phyloP scores from a whole-genome alignment of 257 asterid species.

The Nicotiana tabacum region DNA sequence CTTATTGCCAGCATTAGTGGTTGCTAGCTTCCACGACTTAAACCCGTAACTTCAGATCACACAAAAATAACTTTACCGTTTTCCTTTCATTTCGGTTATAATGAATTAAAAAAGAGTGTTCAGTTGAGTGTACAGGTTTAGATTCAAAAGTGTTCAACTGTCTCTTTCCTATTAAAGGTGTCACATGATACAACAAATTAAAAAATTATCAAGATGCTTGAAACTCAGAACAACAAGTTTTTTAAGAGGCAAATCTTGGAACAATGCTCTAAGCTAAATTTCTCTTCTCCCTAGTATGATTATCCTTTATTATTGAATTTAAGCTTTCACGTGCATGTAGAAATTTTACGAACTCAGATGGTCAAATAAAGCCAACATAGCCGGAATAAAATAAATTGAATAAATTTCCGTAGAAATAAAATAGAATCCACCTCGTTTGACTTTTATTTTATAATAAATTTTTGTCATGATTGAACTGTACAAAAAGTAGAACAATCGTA shows the following conservation, averaged over 20 bases:
- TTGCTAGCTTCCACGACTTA: rapidly evolving
- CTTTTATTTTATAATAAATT: not conserved
- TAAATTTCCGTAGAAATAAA: not conserved
- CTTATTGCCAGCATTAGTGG: rapidly evolving
- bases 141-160: constrained; percentile 23
- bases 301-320: constrained; percentile 14
- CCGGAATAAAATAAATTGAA: constrained; percentile 4
- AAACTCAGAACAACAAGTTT: constrained; percentile 20
- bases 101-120: not conserved
- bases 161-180: constrained; percentile 23
- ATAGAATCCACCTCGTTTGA: constrained; percentile 24
- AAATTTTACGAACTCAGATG: constrained; percentile 22
- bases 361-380: constrained; percentile 5
- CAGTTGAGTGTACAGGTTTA: not conserved
- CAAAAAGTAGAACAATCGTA: not conserved
- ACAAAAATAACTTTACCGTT: too few species aligned
- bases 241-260: constrained; percentile 10
- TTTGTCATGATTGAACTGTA: not conserved
- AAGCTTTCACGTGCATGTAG: constrained; percentile 37
- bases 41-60: rapidly evolving
- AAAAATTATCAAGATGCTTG: constrained; percentile 15
- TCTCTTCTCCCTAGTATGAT: constrained; percentile 27
- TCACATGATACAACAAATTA: constrained; percentile 42
- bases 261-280: constrained; percentile 22
- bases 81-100: too few species aligned